These are phyloP conservation scores for Penicillium janthinellum DNA, from an alignment of 2,329 filamentous ascomycete genomes.

Conservation along the genomic window DNA sequence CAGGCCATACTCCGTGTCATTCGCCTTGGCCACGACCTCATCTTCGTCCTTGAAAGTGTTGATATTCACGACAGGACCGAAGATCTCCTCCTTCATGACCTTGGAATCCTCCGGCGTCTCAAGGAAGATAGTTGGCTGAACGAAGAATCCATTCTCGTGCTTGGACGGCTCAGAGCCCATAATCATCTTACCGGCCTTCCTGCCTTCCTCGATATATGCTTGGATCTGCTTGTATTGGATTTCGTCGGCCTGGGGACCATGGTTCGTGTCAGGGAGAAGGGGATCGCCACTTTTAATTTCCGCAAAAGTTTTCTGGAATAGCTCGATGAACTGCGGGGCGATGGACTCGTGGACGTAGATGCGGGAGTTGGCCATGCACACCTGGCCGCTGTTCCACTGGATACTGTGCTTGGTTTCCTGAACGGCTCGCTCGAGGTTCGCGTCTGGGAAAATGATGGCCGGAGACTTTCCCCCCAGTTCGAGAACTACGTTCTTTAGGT, in stretches of 20 bases:
- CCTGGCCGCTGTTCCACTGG: constrained; percentile 60
- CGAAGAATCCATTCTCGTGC: constrained; percentile 75
- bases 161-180: constrained; percentile 70
- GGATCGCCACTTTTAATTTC: constrained; percentile 44
- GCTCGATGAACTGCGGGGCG: constrained; percentile 67
- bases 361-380: constrained; percentile 62
- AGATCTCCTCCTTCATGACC: constrained; percentile 78
- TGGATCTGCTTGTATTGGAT: constrained; percentile 85
- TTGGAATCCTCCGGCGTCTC: constrained; percentile 69
- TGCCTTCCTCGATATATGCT: constrained; percentile 68
- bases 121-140: constrained; percentile 81
- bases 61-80: constrained; percentile 75
- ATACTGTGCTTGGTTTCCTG: constrained; percentile 61
- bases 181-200: constrained; percentile 64
- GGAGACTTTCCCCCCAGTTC: constrained; percentile 67
- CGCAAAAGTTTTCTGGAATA: constrained; percentile 38
- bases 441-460: constrained; percentile 62
- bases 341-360: constrained; percentile 74
- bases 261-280: constrained; percentile 67
- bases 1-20: constrained; percentile 71
- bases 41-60: constrained; percentile 73
- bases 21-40: constrained; percentile 68
- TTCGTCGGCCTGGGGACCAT: constrained; percentile 80
- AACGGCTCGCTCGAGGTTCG: constrained; percentile 65
- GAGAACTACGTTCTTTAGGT: constrained; percentile 66